Percentiles rank a stretch among this genome's conserved stretches.
Evolutionary conservation across 2,329 filamentous ascomycete genomes (phyloP).

Genomic region (Septoria petroselini): DNA sequence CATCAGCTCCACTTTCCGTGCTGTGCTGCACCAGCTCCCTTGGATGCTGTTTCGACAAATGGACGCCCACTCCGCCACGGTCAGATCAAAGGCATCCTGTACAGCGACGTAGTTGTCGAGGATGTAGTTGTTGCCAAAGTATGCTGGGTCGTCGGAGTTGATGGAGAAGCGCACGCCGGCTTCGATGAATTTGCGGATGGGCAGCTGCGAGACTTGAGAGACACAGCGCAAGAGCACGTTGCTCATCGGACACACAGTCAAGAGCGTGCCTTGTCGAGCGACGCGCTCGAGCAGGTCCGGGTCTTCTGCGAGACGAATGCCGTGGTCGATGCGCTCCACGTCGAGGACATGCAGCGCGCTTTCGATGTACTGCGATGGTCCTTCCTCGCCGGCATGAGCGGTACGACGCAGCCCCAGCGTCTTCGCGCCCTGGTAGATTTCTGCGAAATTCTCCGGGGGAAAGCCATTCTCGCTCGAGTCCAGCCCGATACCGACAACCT

Average conservation of each 20-base stretch:
- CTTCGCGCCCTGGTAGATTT: constrained; percentile 58
- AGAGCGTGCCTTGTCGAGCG: constrained; percentile 55
- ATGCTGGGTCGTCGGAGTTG: constrained; percentile 72
- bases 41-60: constrained; percentile 62
- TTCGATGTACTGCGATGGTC: constrained; percentile 63
- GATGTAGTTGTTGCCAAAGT: constrained; percentile 55
- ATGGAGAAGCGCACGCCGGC: constrained; percentile 65
- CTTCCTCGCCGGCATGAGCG: constrained; percentile 74
- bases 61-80: constrained; percentile 61
- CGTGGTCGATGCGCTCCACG: constrained; percentile 70
- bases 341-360: constrained; percentile 61
- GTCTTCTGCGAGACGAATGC: constrained; percentile 63
- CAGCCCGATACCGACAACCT: constrained; percentile 62
- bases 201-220: constrained; percentile 53
- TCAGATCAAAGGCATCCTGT: constrained; percentile 66
- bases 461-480: constrained; percentile 57
- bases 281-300: constrained; percentile 57
- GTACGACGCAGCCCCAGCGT: constrained; percentile 59
- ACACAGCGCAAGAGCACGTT: constrained; percentile 65
- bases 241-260: constrained; percentile 71
- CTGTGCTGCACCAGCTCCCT: constrained; percentile 66
- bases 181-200: constrained; percentile 62
- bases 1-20: constrained; percentile 60
- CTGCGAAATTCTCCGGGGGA: constrained; percentile 55
- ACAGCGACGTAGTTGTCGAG: constrained; percentile 73